Percentiles rank a stretch among this genome's conserved stretches.
These are phyloP conservation scores for Suillus cothurnatus DNA, from an alignment of 768 basidiomycete species.

Conservation along the genomic window DNA sequence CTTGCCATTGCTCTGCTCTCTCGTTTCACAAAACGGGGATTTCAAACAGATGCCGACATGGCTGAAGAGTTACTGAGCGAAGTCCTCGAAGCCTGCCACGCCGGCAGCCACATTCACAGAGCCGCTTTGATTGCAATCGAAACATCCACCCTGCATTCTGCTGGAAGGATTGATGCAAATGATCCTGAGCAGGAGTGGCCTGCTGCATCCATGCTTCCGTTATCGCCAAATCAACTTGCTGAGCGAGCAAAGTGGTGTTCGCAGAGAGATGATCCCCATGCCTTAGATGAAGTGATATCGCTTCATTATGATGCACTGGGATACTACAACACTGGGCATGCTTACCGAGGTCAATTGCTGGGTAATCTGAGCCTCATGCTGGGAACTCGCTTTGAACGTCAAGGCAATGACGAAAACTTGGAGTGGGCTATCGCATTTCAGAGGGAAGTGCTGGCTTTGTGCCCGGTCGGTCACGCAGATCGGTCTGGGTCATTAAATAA, in stretches of 20 bases:
- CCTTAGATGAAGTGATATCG: not conserved
- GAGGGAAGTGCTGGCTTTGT: no score
- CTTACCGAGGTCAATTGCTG: not conserved
- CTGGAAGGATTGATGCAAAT: not conserved
- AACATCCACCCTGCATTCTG: not conserved
- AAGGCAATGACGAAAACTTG: not conserved
- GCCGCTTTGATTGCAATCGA: not conserved
- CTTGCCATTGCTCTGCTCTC: not conserved
- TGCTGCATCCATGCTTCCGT: not conserved
- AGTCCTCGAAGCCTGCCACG: not conserved
- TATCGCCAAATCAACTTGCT: not conserved
- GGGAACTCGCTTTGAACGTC: fast-evolving
- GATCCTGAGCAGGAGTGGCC: not conserved
- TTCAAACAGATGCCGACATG: not conserved
- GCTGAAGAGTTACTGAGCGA: not conserved
- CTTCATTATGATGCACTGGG: not conserved
- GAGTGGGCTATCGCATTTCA: no score
- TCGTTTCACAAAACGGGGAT: not conserved
- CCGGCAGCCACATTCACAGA: not conserved
- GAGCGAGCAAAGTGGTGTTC: not conserved
- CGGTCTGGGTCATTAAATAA: no score
- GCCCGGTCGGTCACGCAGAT: no score
- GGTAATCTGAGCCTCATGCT: not conserved
- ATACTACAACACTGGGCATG: not conserved
- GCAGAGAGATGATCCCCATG: not conserved